Conservation (phyloP, 2,329 filamentous ascomycete genomes). For the Colletotrichum noveboracense region DNA sequence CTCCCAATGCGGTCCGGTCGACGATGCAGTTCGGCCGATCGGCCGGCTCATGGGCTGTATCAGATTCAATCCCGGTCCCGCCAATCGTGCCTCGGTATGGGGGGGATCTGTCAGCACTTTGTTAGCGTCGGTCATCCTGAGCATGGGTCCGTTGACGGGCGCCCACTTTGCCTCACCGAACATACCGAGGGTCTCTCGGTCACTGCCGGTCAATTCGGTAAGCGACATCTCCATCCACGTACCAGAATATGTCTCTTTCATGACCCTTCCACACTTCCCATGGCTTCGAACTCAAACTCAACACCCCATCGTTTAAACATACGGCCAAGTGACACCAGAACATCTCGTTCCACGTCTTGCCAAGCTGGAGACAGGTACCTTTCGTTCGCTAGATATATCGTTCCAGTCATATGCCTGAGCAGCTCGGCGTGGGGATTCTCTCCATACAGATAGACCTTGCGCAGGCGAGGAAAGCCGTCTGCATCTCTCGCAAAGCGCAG, state of each 20-base stretch:
- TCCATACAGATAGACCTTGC: neutral
- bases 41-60: neutral
- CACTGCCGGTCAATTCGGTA: neutral
- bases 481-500: neutral
- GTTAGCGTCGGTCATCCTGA: neutral
- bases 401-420: neutral
- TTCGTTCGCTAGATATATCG: neutral
- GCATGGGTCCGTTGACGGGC: neutral
- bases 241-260: neutral
- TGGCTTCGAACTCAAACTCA: neutral
- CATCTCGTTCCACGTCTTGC: neutral
- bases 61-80: neutral
- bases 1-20: constrained; percentile 2
- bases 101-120: neutral
- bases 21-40: neutral
- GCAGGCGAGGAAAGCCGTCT: neutral
- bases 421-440: neutral
- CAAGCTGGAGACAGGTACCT: neutral
- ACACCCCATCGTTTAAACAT: neutral
- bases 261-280: neutral
- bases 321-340: neutral
- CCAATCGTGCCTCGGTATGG: neutral
- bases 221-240: too few species aligned
- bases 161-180: neutral
- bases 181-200: neutral